Base-by-base conservation (phyloP, 202 grass and related monocot genomes). In the Bolboschoenoplectus hybrid region DNA sequence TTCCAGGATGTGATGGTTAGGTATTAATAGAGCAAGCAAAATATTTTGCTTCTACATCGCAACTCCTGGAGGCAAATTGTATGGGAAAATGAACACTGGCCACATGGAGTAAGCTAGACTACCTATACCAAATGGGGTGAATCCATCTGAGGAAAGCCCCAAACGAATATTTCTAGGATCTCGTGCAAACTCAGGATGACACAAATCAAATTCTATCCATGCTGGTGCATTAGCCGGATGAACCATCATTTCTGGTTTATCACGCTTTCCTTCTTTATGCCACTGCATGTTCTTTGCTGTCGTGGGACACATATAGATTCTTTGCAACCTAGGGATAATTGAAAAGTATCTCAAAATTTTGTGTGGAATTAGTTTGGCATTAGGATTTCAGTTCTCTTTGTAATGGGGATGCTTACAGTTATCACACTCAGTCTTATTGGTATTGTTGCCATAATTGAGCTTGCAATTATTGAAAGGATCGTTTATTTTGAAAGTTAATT, bases 51-150 rank as follows among this genome's bases (percentile, higher is more conserved):
- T 63, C 17, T 63, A 16, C 60, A 63, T 32, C 0, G 60, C 1
- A 63, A 63, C 60, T 63, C 60, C n/a, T 63, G 60, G 60, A 9
- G 60, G 60, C n/a, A 63, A 9, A 63, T 63, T 63, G 60, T 63
- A 63, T 9, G 60, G 6, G 20, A 63, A 63, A 7, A 63, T 63
- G n/a, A 20, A 63, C 60, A 32, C n/a, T 1, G 0, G 1, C 60
- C 60, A 63, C 60, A 63, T 63, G 1, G 60, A 63, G 20, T 63
- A 63, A 63, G 60, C 16, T 20, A 16, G 60, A 26, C n/a, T 63
- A 6, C 60, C n/a, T 19, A 63, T 63, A 63, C n/a, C 6, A 0
- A 63, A 63, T 20, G 60, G 60, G 6, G 60, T 63, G 6, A 63
- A 63, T 32, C 60, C 60, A 63, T 63, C 19, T 7, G 19, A n/a